Evolutionary conservation across 192 early-diverging fungal species (phyloP), one percentile per base, ranked within the genome.

Genomic region (Coemansia sp.): DNA sequence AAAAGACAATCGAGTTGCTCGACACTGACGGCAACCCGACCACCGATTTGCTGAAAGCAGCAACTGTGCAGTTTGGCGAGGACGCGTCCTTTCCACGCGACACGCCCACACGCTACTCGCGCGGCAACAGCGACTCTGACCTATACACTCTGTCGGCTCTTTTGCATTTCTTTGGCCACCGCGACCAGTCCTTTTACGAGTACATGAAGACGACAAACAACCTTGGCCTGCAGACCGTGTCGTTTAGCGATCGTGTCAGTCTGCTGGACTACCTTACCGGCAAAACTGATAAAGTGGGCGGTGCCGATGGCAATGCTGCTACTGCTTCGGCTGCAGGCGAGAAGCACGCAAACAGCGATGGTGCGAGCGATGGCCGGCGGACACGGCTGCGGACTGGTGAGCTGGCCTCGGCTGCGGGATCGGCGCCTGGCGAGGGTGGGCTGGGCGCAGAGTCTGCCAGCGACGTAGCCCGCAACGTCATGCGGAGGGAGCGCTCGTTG

Each of bases 201-300:
- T 95, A 94, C 71, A 82, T 91, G 45, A 82, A 87, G 56, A 77
- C 80, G 55, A 71, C 83, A 47, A 81, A 81, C 42, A 69, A 74
- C 6, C 75, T 83, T 53, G 83, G 81, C 5, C 76, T 87, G 31
- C 83, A 82, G 23, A 82, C 84, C 18, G 84, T 95, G 27, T 87
- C 86, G 0, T 88, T 92, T 62, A 73, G 89, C 40, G 92, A 95
- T 67, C 81, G 89, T 46, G 75, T 71, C 48, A 73, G 84, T 14
- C 76, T 93, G 22, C 62, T 91, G 14, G 88, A 89, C 49, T 90
- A 91, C 51, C 64, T 95, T 43, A 90, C 86, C 0, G 88, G 82
- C 18, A 81, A 82, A 31, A 64, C 80, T 2, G 65, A 81, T 52
- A 49, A 61, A 49, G 40, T 69, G 29, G 47, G 29, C 1, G 47